Base-by-base conservation (phyloP, 2,329 filamentous ascomycete species). In the Didymella exigua region DNA sequence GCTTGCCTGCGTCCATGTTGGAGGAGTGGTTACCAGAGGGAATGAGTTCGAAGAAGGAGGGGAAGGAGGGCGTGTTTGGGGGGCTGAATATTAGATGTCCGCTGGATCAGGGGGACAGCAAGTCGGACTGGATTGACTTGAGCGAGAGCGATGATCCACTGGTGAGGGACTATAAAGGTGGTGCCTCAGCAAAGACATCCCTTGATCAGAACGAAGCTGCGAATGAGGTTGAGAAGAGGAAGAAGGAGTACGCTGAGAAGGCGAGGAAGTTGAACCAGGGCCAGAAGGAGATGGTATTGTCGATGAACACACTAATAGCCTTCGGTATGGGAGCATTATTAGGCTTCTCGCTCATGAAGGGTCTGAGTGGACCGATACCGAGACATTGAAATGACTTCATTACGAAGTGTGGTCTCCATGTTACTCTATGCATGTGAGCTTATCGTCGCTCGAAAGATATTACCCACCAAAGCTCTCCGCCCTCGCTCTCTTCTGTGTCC, bases 51-150 rank as follows among this genome's bases (percentile, higher is more conserved):
- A 33, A 41, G 27, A 58, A 45, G 21, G 19, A 37, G 14, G 63
- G 60, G 2, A 63, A 57, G 9, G 60, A 65, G 16, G 67, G 65
- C 0, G 41, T 58, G 5, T 59, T 68, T 18, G 60, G 65, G 3
- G 60, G 61, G 0, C 40, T 75, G n/a, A 75, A 75, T 48, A 62
- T 75, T 11, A 66, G 62, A 9, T 57, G 51, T 52, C 72, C 72
- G 26, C 34, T 75, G 9, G 69, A 74, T n/a, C 62, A 71, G 10
- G 71, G 68, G 1, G 58, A 47, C 6, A 51, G 44, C 9, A 46
- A 50, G n/a, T 57, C 60, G 14, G 54, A 49, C 1, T 69, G 61
- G 61, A 41, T 70, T 14, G 64, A 72, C 58, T 21, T 72, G 24
- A 68, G 58, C 26, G 56, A 49, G 13, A 59, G 46, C 6, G 44